These are phyloP conservation scores for Cadophora luteo-olivacea DNA, from an alignment of 2,329 filamentous ascomycete species.

Conservation along the genomic window DNA sequence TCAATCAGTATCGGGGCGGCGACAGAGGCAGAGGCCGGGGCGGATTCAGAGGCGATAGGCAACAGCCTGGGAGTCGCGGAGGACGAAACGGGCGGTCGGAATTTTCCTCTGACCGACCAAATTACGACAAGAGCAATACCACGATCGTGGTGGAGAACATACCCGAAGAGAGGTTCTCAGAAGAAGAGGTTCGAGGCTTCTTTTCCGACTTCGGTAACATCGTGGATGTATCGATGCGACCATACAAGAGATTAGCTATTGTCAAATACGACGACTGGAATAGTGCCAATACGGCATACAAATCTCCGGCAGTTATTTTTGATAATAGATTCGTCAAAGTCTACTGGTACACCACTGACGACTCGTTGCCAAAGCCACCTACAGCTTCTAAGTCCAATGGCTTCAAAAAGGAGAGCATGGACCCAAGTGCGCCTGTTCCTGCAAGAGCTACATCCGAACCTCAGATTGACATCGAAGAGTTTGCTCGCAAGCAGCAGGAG, in stretches of 20 bases:
- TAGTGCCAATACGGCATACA: conserved; percentile 72
- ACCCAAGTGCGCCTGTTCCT: conserved; percentile 35
- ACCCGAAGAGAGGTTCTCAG: conserved; percentile 71
- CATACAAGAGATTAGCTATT: conserved; percentile 70
- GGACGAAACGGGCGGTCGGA: conserved; percentile 51
- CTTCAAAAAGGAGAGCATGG: conserved; percentile 39
- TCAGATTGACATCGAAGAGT: conserved; percentile 73
- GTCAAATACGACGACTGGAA: conserved; percentile 73
- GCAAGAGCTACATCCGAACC: conserved; percentile 45
- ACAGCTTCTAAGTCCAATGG: conserved; percentile 42
- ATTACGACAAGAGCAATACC: conserved; percentile 66
- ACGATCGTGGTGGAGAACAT: conserved; percentile 81
- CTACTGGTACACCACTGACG: conserved; percentile 72
- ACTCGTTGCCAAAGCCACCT: conserved; percentile 42
- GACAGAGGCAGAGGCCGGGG: conserved; percentile 45
- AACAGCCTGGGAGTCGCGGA: conserved; percentile 26
- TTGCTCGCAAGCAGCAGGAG: conserved; percentile 72
- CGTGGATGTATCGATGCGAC: conserved; percentile 67
- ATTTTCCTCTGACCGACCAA: conserved; percentile 69
- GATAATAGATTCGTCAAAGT: conserved; percentile 88
- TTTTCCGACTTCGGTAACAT: conserved; percentile 77
- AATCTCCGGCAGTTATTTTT: conserved; percentile 81
- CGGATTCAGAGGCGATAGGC: conserved; percentile 38
- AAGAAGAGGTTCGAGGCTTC: conserved; percentile 69
- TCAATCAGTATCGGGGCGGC: conserved; percentile 31